These are phyloP conservation scores for Clarireedia sp. DNA, from an alignment of 2,329 filamentous ascomycete genomes.

Conservation along the genomic window DNA sequence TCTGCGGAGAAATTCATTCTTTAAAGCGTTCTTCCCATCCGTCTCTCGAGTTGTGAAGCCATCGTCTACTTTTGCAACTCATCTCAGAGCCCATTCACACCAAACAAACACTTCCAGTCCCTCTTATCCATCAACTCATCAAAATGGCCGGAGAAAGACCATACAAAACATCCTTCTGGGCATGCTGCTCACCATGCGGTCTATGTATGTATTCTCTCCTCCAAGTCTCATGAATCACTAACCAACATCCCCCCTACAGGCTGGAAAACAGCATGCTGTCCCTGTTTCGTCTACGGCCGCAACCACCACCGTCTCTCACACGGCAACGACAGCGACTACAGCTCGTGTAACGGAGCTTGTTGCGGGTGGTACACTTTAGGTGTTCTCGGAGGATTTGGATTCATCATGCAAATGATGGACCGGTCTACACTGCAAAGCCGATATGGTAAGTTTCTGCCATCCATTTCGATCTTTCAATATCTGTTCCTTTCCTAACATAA, in stretches of 20 bases:
- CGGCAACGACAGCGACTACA: conserved; percentile 1
- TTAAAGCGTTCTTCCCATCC: no score
- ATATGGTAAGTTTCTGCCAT: not conserved
- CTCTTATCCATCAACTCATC: not conserved
- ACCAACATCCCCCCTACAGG: not conserved
- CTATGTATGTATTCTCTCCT: not conserved
- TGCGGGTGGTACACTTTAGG: not conserved
- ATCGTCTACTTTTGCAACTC: not conserved
- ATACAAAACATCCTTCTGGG: conserved; percentile 6
- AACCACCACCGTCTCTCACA: conserved; percentile 7
- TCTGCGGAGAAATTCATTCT: no score
- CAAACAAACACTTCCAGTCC: not conserved
- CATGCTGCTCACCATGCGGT: conserved; percentile 1
- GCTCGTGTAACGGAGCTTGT: conserved; percentile 1
- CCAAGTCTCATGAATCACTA: not conserved
- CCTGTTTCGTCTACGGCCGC: conserved; percentile 8
- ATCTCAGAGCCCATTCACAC: not conserved
- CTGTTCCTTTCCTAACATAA: not conserved
- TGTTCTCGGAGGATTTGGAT: not conserved
- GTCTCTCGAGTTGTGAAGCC: no score
- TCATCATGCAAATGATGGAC: conserved; percentile 6
- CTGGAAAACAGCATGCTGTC: conserved; percentile 1
- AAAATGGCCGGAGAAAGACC: not conserved
- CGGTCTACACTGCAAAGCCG: conserved; percentile 4
- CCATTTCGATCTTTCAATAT: not conserved